Conservation (phyloP, 2,329 filamentous ascomycete genomes). For the Pezicula neosporulosa region DNA sequence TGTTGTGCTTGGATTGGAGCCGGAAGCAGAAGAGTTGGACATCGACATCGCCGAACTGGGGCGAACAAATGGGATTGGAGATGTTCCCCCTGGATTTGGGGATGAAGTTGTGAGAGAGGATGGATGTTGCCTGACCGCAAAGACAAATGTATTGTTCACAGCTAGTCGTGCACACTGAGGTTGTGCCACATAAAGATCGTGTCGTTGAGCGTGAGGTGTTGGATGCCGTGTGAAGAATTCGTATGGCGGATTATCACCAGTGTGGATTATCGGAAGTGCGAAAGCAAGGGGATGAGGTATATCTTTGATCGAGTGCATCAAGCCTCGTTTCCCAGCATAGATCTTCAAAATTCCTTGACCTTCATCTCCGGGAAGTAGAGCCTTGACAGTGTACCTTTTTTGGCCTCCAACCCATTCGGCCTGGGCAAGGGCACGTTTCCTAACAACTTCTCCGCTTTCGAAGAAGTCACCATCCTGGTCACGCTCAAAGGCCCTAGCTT, state of each 20-base stretch:
- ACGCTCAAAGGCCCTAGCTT: conserved; percentile 73
- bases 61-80: conserved; percentile 57
- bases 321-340: conserved; percentile 87
- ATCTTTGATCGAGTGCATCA: conserved; percentile 97
- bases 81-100: conserved; percentile 30
- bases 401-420: conserved; percentile 84
- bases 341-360: conserved; percentile 84
- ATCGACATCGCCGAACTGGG: conserved; percentile 65
- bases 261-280: conserved; percentile 84
- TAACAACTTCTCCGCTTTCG: conserved; percentile 83
- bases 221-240: conserved; percentile 92
- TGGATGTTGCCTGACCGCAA: conserved; percentile 90
- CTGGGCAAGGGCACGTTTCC: conserved; percentile 84
- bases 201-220: conserved; percentile 93
- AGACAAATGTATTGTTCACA: conserved; percentile 97
- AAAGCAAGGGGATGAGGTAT: conserved; percentile 91
- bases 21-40: conserved; percentile 53
- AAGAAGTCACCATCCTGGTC: conserved; percentile 91
- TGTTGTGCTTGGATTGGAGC: conserved; percentile 53
- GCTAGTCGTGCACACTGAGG: conserved; percentile 87
- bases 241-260: conserved; percentile 88
- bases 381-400: conserved; percentile 93
- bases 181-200: conserved; percentile 95
- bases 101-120: conserved; percentile 48
- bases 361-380: conserved; percentile 85